Conservation (phyloP, 768 basidiomycete genomes). For the Rhizopogon sp. region DNA sequence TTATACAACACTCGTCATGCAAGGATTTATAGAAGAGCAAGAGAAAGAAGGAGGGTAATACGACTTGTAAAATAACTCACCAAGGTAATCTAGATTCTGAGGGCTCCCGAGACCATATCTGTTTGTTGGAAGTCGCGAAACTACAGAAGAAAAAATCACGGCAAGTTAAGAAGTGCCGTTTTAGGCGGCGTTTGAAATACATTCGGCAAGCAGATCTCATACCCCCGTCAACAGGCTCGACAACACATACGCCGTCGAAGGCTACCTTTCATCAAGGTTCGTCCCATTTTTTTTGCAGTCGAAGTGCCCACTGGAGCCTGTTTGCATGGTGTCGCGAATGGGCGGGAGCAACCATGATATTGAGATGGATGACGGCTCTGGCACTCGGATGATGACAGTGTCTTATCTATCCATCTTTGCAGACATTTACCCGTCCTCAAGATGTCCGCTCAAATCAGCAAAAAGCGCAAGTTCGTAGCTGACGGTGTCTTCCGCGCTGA, state of each 20-base stretch:
- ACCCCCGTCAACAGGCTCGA: neutral
- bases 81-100: neutral
- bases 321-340: neutral
- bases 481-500: conserved; percentile 99
- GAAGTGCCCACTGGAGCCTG: neutral
- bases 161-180: conserved; percentile 4
- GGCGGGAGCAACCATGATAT: neutral
- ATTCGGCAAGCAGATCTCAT: conserved; percentile 3
- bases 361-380: conserved; percentile 3
- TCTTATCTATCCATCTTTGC: conserved; percentile 2
- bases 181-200: conserved; percentile 15
- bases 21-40: neutral
- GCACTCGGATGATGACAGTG: conserved; percentile 3
- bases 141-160: neutral
- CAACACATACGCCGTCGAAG: conserved; percentile 3
- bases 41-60: neutral
- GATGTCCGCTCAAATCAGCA: conserved; percentile 89
- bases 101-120: too few species aligned
- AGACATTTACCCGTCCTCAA: conserved; percentile 24
- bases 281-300: neutral
- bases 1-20: conserved; percentile 79
- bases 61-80: neutral
- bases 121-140: neutral
- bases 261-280: conserved; percentile 3
- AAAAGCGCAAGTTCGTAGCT: conserved; percentile 98